Evolutionary conservation across 352 stramenopile genomes (phyloP), one percentile per base, ranked within the genome.

Genomic region (Phytophthora citricola): DNA sequence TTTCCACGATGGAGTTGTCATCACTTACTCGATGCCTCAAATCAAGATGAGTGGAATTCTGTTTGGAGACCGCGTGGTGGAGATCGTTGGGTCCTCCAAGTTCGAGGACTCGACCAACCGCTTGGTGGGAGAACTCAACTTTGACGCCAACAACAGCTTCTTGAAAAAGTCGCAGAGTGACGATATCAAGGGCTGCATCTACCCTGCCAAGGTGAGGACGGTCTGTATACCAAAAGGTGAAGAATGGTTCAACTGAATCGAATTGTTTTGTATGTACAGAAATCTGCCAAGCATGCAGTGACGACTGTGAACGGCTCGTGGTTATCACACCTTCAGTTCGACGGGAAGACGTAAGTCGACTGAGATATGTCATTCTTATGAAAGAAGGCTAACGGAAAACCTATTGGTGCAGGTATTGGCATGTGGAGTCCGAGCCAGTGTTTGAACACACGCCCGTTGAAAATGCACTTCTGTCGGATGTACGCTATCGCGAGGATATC

Each of bases 1-100:
- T 29, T 93, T 91, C 67, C 65, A 79, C 26, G 79, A 87, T 40
- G 79, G 78, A 12, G 69, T 79, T 17, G 54, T 67, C 11, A 78
- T 93, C 65, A 80, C 73, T 43, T 91, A 90, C 68, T 88, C 79
- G 0, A 71, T 92, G 54, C 83, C 85, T 14, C 81, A 93, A 61
- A 89, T 93, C 72, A 93, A 91, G 63, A 91, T 92, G 83, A 89
- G 73, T 41, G 85, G 85, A 4, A 61, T 93, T 15, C 62, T 93
- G 27, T 81, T 92, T 11, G 85, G 85, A 2, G 83, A 93, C 15
- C 85, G 83, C 5, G 73, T 91, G 22, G 83, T 93, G 12, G 85
- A 92, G 59, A 82, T 91, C 39, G 71, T 75, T 3, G 85, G 85
- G 49, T 49, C 67, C 1, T 78, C 75, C 22, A 77, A 70, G 20